A percentile compares a stretch with the other conserved stretches of the same genome.
Evolutionary conservation across 1,139 yeast genomes (phyloP).

Genomic region (Geotrichum carabidarum): DNA sequence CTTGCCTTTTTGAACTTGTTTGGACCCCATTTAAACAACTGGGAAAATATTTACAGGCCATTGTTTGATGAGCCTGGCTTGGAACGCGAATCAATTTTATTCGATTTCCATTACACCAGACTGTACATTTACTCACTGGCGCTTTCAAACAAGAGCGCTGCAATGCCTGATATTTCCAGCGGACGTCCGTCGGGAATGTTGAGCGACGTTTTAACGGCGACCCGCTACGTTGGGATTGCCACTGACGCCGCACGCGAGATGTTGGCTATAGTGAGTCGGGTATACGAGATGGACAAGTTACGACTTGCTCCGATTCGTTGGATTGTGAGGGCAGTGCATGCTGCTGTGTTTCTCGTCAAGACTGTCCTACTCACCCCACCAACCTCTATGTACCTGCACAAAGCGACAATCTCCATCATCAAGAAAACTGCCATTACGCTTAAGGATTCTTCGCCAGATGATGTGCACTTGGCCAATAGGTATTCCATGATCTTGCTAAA

Average conservation of each 20-base stretch:
- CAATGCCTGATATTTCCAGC: conserved; percentile 6
- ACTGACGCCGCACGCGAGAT: conserved; percentile 80
- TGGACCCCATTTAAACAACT: conserved; percentile 69
- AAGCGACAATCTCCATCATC: conserved; percentile 63
- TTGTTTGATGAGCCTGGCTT: conserved; percentile 52
- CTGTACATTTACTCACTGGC: conserved; percentile 81
- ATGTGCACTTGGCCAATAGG: conserved; percentile 72
- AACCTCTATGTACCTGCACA: conserved; percentile 44
- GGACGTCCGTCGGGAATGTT: conserved; percentile 23
- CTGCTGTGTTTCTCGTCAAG: conserved; percentile 85
- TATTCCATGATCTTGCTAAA: conserved; percentile 78
- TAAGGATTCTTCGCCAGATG: conserved; percentile 85
- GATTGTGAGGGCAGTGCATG: conserved; percentile 83
- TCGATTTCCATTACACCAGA: conserved; percentile 80
- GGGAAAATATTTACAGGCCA: conserved; percentile 63
- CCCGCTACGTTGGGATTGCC: conserved; percentile 75
- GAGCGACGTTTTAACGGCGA: conserved; percentile 60
- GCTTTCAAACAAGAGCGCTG: conserved; percentile 42
- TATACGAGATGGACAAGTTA: conserved; percentile 56
- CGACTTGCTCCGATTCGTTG: conserved; percentile 85
- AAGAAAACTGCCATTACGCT: conserved; percentile 70
- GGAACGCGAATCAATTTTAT: conserved; percentile 65
- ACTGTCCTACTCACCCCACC: conserved; percentile 50
- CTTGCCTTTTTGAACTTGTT: conserved; percentile 66
- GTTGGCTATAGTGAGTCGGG: conserved; percentile 63